Conservation (phyloP, 306 rosid species). For the Phaseolus lunatus region DNA sequence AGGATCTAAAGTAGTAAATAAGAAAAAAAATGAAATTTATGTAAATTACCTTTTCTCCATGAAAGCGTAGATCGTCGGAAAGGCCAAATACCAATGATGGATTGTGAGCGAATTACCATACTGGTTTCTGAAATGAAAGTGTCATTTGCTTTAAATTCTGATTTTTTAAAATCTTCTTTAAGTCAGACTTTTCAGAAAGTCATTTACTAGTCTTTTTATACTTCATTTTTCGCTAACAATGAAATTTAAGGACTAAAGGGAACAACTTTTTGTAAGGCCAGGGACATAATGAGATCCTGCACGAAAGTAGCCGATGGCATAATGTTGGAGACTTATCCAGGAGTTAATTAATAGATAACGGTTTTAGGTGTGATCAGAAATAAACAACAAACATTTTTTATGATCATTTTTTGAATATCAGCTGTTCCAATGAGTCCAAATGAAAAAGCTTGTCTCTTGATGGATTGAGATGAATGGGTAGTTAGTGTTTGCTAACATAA, state of each 20-base stretch:
- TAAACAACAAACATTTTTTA: neutral
- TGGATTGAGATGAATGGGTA: neutral
- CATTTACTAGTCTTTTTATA: neutral
- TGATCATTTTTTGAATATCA: neutral
- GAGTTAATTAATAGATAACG: neutral
- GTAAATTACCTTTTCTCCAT: neutral
- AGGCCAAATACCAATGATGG: neutral
- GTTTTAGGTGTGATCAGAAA: slow-evolving; percentile 30
- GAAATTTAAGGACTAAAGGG: neutral
- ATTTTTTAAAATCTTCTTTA: neutral
- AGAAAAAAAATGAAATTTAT: neutral
- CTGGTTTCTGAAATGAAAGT: neutral
- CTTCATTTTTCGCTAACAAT: neutral
- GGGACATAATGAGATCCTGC: neutral
- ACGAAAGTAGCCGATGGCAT: neutral
- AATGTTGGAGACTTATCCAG: neutral
- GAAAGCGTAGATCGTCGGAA: neutral
- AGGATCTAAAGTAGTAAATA: slow-evolving; percentile 1
- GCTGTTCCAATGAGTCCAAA: neutral
- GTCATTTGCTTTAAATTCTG: neutral
- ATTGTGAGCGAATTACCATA: neutral
- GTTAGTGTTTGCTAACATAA: neutral
- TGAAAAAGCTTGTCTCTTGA: neutral
- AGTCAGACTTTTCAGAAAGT: neutral
- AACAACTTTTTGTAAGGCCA: neutral